Conservation (phyloP, 164 flowering plant genomes). For the Magnolia officinalis region DNA sequence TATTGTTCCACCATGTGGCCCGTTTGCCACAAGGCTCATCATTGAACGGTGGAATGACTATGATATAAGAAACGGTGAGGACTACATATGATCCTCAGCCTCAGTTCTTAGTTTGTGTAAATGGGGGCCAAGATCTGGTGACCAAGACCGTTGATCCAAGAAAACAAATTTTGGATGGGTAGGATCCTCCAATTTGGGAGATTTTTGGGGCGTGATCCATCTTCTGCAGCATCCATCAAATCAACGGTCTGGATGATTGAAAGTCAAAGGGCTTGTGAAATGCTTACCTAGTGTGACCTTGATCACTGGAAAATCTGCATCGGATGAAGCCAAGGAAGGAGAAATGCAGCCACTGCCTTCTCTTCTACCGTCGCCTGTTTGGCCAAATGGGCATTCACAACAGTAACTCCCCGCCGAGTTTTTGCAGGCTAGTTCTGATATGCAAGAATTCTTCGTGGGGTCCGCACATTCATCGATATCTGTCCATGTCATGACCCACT, state of each 20-base stretch:
- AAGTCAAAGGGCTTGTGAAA: not conserved
- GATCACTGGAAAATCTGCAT: not conserved
- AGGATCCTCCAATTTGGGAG: not conserved
- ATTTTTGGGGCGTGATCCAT: not conserved
- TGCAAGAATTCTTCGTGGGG: too few species aligned
- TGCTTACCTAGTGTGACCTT: not conserved
- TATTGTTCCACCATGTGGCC: too few species aligned
- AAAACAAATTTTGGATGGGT: not conserved
- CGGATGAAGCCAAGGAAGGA: not conserved
- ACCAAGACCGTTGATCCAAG: too few species aligned
- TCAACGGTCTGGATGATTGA: not conserved
- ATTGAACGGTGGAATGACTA: too few species aligned
- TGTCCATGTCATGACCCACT: too few species aligned
- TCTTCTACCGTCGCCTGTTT: not conserved
- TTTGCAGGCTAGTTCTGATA: not conserved
- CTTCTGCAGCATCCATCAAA: not conserved
- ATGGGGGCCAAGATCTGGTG: too few species aligned
- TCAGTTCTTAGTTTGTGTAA: too few species aligned
- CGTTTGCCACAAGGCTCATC: too few species aligned
- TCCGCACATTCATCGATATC: too few species aligned
- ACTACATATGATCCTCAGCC: too few species aligned
- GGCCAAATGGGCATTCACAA: not conserved
- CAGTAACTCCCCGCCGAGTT: not conserved
- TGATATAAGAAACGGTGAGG: not conserved
- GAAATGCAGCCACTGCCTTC: conserved; percentile 1